Percentiles rank a stretch among this genome's conserved stretches.
These are phyloP conservation scores for Pichia sp. DNA, from an alignment of 1,139 yeast genomes.

Conservation along the genomic window DNA sequence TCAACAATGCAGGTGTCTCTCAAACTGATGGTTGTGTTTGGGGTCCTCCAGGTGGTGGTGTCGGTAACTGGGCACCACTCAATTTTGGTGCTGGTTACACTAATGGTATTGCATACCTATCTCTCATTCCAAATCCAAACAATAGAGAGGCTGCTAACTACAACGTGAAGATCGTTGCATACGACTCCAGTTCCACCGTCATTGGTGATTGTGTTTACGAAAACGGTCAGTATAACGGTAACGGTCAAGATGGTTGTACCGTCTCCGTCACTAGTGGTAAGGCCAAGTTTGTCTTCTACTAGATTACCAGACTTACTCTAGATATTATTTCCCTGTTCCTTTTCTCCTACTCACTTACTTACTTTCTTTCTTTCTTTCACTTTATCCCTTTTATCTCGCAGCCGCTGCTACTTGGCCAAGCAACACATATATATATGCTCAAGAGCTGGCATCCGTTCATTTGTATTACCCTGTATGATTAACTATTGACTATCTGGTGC, in stretches of 20 bases:
- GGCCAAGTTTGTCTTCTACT: conserved; percentile 61
- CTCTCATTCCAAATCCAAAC: conserved; percentile 80
- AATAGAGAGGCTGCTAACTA: conserved; percentile 55
- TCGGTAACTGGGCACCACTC: conserved; percentile 84
- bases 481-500: too few species aligned
- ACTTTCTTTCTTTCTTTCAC: neutral
- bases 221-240: conserved; percentile 55
- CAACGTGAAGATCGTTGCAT: conserved; percentile 63
- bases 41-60: conserved; percentile 58
- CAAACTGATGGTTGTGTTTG: conserved; percentile 70
- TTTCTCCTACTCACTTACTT: neutral
- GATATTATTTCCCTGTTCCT: neutral
- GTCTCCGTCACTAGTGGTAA: conserved; percentile 60
- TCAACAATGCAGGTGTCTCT: conserved; percentile 73
- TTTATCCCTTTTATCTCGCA: neutral
- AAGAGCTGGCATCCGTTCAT: too few species aligned
- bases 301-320: neutral
- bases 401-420: too few species aligned
- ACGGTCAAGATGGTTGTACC: conserved; percentile 70
- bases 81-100: conserved; percentile 67
- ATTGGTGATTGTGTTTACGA: conserved; percentile 59
- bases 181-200: conserved; percentile 41
- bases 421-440: too few species aligned
- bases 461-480: too few species aligned
- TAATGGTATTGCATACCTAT: conserved; percentile 57